These are phyloP conservation scores for Protomyces gravidus DNA, from an alignment of 1,139 yeast genomes.

Conservation along the genomic window DNA sequence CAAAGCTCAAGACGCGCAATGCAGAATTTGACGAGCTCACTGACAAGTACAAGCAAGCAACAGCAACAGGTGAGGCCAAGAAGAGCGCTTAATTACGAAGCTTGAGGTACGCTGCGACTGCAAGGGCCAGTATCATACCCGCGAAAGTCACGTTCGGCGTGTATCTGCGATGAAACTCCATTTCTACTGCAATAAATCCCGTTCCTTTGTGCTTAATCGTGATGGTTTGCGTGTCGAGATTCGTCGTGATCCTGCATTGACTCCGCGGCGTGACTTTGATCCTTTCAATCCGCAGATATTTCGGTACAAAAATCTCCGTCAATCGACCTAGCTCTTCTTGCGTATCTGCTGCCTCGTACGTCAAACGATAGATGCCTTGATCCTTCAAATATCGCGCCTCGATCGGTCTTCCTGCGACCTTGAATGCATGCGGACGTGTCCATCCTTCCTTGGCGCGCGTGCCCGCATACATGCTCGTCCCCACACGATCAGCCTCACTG, in stretches of 20 bases:
- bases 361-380: constrained; percentile 37
- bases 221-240: neutral
- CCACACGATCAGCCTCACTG: constrained; percentile 37
- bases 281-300: neutral
- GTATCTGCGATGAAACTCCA: neutral
- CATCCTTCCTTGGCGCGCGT: constrained; percentile 43
- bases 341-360: constrained; percentile 33
- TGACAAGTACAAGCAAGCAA: constrained; percentile 53
- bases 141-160: neutral
- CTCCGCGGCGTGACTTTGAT: neutral
- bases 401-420: constrained; percentile 39
- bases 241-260: neutral
- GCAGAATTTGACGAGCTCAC: constrained; percentile 61
- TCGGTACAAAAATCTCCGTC: constrained; percentile 63
- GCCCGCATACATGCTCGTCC: constrained; percentile 33
- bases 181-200: neutral
- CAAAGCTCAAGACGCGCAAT: constrained; percentile 47
- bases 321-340: neutral
- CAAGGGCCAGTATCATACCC: neutral
- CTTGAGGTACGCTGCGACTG: neutral
- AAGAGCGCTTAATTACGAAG: neutral
- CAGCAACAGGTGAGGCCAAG: constrained; percentile 12
- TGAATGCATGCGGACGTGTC: constrained; percentile 41
- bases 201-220: neutral
- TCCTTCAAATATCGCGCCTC: constrained; percentile 38